Evolutionary conservation across 106 monocot genomes (phyloP).

Genomic region (Allium cepa): DNA sequence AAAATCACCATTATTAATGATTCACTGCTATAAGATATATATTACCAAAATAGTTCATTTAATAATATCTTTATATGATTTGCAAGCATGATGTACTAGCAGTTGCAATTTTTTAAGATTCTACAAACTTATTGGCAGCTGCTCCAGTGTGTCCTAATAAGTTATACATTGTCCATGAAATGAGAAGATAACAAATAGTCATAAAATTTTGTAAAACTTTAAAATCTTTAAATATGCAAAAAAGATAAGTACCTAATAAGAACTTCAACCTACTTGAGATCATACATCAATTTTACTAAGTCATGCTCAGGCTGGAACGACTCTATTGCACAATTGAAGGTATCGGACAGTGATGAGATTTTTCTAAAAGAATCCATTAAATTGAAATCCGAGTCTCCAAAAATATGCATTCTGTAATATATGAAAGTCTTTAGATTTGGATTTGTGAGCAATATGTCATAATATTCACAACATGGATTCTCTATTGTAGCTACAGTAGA

Average conservation of each 20-base stretch:
- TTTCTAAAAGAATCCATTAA: constrained; percentile 1
- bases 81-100: constrained; percentile 7
- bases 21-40: no score
- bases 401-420: constrained; percentile 9
- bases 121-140: constrained; percentile 18
- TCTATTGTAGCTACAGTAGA: not conserved
- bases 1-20: no score
- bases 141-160: not conserved
- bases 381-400: not conserved
- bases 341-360: constrained; percentile 24
- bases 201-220: not conserved
- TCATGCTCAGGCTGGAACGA: constrained; percentile 7
- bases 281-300: constrained; percentile 13
- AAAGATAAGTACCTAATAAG: constrained; percentile 18
- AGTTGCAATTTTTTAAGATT: constrained; percentile 44
- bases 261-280: constrained; percentile 30
- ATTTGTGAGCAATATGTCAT: not conserved
- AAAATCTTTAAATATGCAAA: not conserved
- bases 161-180: constrained; percentile 3
- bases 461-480: not conserved
- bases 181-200: not conserved
- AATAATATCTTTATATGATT: constrained; percentile 7
- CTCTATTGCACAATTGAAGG: constrained; percentile 17
- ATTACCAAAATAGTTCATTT: no score
- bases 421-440: constrained; percentile 29